Evolutionary conservation across 345 rosid species (phyloP).

Genomic region (Corymbia maculata): DNA sequence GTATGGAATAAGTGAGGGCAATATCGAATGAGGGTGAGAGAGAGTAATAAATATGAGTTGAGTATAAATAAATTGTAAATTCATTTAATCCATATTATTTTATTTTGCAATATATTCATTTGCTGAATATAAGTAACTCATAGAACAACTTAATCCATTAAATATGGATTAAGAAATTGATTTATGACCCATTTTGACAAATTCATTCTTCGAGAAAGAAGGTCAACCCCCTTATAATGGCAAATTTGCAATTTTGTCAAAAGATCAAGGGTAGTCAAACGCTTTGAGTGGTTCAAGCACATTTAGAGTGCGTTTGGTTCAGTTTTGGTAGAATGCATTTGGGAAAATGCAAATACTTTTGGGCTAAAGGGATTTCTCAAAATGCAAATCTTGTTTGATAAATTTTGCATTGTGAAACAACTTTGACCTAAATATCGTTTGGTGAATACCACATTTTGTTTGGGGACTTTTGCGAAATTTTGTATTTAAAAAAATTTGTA

Average conservation of each 20-base stretch:
- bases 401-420: too few species aligned
- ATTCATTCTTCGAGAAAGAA: rapidly evolving
- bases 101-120: rapidly evolving
- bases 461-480: too few species aligned
- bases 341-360: too few species aligned
- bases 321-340: too few species aligned
- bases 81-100: not conserved
- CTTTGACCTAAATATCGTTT: too few species aligned
- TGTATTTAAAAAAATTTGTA: too few species aligned
- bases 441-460: too few species aligned
- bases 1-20: rapidly evolving
- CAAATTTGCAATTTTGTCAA: not conserved
- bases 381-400: too few species aligned
- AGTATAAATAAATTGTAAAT: rapidly evolving
- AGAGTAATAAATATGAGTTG: rapidly evolving
- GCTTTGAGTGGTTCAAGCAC: not conserved
- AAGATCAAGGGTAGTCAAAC: not conserved
- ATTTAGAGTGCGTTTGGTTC: too few species aligned
- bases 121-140: not conserved
- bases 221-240: rapidly evolving
- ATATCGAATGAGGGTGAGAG: rapidly evolving
- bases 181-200: rapidly evolving
- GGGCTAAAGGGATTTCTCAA: too few species aligned
- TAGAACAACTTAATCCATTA: not conserved
- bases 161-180: too few species aligned